Base-by-base conservation (phyloP, 352 stramenopile species). In the Halophytophthora polymorphica region DNA sequence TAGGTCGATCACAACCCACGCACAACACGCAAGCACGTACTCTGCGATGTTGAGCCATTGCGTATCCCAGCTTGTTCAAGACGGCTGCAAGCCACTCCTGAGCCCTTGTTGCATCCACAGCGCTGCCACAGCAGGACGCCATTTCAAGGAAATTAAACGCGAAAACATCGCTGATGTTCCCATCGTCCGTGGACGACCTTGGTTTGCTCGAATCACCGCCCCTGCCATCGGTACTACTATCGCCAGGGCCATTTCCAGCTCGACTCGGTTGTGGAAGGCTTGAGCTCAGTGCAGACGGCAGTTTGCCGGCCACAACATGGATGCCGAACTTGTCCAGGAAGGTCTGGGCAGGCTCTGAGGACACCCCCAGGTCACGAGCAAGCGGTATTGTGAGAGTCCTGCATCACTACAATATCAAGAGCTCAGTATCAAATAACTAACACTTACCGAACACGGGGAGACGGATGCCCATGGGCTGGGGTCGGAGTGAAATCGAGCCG, bases 121-220 rank as follows among this genome's bases (percentile, higher is more conserved):
- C 46, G 7, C 50, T 64, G 14, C 72, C 70, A 40, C 77, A 90
- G 36, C 77, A 90, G 2, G 77, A 41, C 21, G 77, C 76, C 79
- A 90, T 90, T 58, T 90, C 79, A 36, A 88, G 37, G 31, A 64
- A 90, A 55, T 57, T 87, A 47, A 88, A 87, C 2, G 64, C 53
- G 42, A 57, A 61, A 11, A 68, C 23, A n/a, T 68, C 50, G 4
- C 49, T 49, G 7, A 63, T 31, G 0, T 39, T 52, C n/a, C 12
- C 33, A n/a, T 36, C 38, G 19, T 33, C 44, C 21, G 53, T 23
- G 15, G 52, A 12, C 29, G 49, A 58, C 21, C 31, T 22, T 34
- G 42, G 25, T 56, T 38, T 56, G 33, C 29, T 41, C n/a, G n/a
- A n/a, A n/a, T n/a, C n/a, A n/a, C n/a, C n/a, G n/a, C n/a, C n/a